phyloP scores from a whole-genome alignment of 75 land plant genomes.

The Pseudotsuga menziesii region DNA sequence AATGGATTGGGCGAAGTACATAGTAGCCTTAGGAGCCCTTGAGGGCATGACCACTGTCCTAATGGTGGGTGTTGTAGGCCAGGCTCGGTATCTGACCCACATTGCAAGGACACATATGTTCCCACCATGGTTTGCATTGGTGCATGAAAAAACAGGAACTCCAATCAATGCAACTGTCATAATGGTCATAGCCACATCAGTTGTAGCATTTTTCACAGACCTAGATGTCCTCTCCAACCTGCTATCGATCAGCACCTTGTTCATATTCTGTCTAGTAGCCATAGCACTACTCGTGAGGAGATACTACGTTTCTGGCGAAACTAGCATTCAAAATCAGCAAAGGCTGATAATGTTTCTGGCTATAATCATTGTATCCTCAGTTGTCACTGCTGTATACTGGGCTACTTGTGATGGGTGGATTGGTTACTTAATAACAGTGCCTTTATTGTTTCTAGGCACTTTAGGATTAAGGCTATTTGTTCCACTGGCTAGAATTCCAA shows the following conservation, averaged over 20 bases:
- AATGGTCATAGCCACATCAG: constrained; percentile 49
- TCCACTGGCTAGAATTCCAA: constrained; percentile 52
- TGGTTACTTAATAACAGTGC: constrained; percentile 38
- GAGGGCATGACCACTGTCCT: constrained; percentile 83
- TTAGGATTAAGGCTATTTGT: constrained; percentile 31
- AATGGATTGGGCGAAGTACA: constrained; percentile 83
- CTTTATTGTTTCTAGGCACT: constrained; percentile 64
- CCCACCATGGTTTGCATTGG: constrained; percentile 70
- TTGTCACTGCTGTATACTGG: constrained; percentile 64
- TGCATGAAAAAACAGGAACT: constrained; percentile 49
- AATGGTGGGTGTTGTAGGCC: constrained; percentile 64
- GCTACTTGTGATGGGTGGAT: constrained; percentile 49
- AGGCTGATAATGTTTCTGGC: constrained; percentile 36
- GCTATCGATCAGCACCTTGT: constrained; percentile 69
- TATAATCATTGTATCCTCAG: constrained; percentile 46
- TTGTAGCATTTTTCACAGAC: constrained; percentile 69
- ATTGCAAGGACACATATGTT: constrained; percentile 80
- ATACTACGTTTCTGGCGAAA: constrained; percentile 53
- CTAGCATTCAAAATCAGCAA: constrained; percentile 15
- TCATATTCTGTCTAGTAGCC: constrained; percentile 84
- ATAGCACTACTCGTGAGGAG: constrained; percentile 66
- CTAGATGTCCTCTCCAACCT: constrained; percentile 66
- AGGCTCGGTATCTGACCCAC: constrained; percentile 83
- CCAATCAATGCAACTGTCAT: constrained; percentile 63
- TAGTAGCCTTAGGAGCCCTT: constrained; percentile 80